Conservation (phyloP, 768 basidiomycete species). For the Boletus reticulatus region DNA sequence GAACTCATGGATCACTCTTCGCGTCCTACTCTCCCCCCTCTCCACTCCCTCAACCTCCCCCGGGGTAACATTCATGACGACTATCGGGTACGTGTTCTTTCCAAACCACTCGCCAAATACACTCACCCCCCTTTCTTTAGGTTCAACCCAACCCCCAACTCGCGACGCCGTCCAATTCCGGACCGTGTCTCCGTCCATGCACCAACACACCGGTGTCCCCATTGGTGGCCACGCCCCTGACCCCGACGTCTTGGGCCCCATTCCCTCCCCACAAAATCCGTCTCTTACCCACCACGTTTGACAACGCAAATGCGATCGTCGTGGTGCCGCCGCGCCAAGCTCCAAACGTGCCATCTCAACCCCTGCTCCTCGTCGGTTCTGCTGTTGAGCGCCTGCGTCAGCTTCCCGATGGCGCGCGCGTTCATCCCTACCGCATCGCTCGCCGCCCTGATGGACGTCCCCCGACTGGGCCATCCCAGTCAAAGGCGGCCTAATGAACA, state of each 20-base stretch:
- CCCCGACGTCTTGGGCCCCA: constrained; percentile 4
- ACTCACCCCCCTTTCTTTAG: background rate
- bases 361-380: constrained; percentile 50
- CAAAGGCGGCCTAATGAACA: background rate
- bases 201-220: background rate
- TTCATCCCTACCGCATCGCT: constrained; percentile 59
- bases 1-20: constrained; percentile 19
- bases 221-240: no score
- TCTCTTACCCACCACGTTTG: constrained; percentile 50
- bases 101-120: background rate
- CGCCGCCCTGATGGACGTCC: constrained; percentile 15
- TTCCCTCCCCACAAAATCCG: constrained; percentile 31
- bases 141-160: background rate
- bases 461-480: background rate
- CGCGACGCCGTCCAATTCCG: no score
- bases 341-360: constrained; percentile 19
- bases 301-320: constrained; percentile 52
- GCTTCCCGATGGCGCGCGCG: constrained; percentile 44
- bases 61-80: constrained; percentile 5
- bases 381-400: constrained; percentile 47
- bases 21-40: constrained; percentile 54
- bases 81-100: constrained; percentile 12
- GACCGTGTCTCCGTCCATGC: background rate
- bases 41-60: constrained; percentile 46
- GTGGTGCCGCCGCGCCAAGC: constrained; percentile 36